Evolutionary conservation across 106 monocot genomes (phyloP).

Genomic region (Dioscorea zingiberensis): DNA sequence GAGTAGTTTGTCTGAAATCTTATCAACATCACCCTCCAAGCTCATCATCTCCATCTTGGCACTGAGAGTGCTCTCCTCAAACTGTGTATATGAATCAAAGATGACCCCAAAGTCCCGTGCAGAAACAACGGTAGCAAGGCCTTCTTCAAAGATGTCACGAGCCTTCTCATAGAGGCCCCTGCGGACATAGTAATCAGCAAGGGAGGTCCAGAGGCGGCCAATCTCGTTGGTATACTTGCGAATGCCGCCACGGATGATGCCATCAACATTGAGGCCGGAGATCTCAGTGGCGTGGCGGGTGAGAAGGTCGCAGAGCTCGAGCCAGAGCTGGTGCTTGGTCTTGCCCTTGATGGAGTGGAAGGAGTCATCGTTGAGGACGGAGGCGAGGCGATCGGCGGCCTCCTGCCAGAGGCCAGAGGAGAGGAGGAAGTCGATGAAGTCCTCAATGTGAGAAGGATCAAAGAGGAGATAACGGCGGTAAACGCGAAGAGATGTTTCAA

Average conservation of each 20-base stretch:
- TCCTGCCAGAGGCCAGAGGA: slow-evolving; percentile 83
- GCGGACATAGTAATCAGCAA: slow-evolving; percentile 89
- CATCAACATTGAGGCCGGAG: slow-evolving; percentile 85
- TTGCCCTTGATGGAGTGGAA: slow-evolving; percentile 88
- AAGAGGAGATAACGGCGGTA: slow-evolving; percentile 72
- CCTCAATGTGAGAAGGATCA: slow-evolving; percentile 93
- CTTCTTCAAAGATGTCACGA: slow-evolving; percentile 78
- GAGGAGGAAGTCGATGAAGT: slow-evolving; percentile 86
- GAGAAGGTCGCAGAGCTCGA: slow-evolving; percentile 83
- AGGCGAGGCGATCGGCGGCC: slow-evolving; percentile 70
- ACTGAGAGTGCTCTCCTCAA: slow-evolving; percentile 83
- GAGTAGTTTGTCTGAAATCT: slow-evolving; percentile 56
- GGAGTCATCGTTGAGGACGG: slow-evolving; percentile 63
- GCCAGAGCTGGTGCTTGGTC: slow-evolving; percentile 85
- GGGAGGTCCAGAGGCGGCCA: slow-evolving; percentile 84
- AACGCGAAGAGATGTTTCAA: slow-evolving; percentile 79
- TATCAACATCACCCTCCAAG: slow-evolving; percentile 27
- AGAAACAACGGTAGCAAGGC: slow-evolving; percentile 68
- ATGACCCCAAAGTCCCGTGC: slow-evolving; percentile 88
- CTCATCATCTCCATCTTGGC: slow-evolving; percentile 72
- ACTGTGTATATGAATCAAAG: slow-evolving; percentile 85
- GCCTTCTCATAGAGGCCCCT: slow-evolving; percentile 91
- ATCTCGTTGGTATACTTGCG: slow-evolving; percentile 80
- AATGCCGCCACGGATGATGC: slow-evolving; percentile 89
- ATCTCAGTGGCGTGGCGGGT: slow-evolving; percentile 82